phyloP scores from a whole-genome alignment of 345 rosid genomes.

The Populus simonii region DNA sequence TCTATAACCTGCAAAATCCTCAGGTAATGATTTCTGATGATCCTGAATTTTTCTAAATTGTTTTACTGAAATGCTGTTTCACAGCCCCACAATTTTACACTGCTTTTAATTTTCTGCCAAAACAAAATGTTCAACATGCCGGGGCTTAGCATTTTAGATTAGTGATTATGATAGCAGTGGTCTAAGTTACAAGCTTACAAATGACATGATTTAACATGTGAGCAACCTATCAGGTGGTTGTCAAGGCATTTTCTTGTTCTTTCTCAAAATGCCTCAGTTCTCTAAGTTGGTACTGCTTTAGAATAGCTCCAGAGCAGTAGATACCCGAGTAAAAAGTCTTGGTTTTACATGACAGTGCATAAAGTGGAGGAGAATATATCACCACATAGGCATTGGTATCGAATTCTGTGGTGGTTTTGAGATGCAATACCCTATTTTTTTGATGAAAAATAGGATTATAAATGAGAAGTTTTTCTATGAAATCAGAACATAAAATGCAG shows the following conservation, averaged over 20 bases:
- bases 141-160: background rate
- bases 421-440: background rate
- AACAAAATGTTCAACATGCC: background rate
- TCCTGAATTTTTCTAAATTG: background rate
- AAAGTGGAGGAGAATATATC: background rate
- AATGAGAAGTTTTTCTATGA: too few relatives aligned
- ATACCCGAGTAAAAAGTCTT: background rate
- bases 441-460: too few relatives aligned
- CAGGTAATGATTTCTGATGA: constrained; percentile 50
- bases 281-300: background rate
- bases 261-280: background rate
- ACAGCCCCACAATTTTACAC: background rate
- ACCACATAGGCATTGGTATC: background rate
- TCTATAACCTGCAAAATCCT: constrained; percentile 84
- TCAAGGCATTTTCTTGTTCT: background rate
- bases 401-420: background rate
- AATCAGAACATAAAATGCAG: too few relatives aligned
- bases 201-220: background rate
- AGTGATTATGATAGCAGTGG: background rate
- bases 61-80: background rate
- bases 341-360: background rate
- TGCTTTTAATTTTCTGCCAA: background rate
- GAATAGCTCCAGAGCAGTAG: background rate
- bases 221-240: background rate
- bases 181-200: background rate